Conservation (phyloP, 169 alveolate species). For the Plasmodium fragile region DNA sequence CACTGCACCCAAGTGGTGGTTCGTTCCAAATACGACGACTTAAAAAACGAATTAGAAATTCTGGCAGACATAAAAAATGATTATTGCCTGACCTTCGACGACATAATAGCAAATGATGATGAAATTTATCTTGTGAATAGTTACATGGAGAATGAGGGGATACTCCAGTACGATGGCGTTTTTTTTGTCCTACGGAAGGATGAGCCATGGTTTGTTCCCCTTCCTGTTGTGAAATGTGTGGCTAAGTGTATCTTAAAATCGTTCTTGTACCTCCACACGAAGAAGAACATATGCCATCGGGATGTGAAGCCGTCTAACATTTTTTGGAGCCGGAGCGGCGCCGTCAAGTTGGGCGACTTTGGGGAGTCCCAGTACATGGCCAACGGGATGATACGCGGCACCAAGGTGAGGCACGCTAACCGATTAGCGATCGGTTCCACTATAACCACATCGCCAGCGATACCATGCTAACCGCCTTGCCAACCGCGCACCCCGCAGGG, state of each 20-base stretch:
- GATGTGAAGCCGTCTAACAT: slow-evolving; percentile 93
- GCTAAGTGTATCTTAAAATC: slow-evolving; percentile 42
- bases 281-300: slow-evolving; percentile 88
- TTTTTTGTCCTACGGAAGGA: slow-evolving; percentile 48
- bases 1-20: neutral
- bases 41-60: slow-evolving; percentile 50
- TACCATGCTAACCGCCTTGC: neutral
- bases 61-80: slow-evolving; percentile 64
- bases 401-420: slow-evolving; percentile 18
- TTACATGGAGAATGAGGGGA: slow-evolving; percentile 54
- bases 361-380: slow-evolving; percentile 80
- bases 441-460: neutral
- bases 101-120: slow-evolving; percentile 37
- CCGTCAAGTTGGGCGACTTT: slow-evolving; percentile 90
- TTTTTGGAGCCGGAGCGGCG: slow-evolving; percentile 86
- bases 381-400: slow-evolving; percentile 21
- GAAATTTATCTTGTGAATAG: slow-evolving; percentile 46
- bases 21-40: slow-evolving; percentile 48
- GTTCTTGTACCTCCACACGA: slow-evolving; percentile 23
- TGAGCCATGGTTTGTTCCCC: slow-evolving; percentile 31
- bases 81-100: slow-evolving; percentile 45
- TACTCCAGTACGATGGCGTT: slow-evolving; percentile 17
- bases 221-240: slow-evolving; percentile 48
- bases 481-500: slow-evolving; percentile 10
- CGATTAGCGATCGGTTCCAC: neutral